Base-by-base conservation (phyloP, 148 eudicot species). In the Rhododendron ovatum region DNA sequence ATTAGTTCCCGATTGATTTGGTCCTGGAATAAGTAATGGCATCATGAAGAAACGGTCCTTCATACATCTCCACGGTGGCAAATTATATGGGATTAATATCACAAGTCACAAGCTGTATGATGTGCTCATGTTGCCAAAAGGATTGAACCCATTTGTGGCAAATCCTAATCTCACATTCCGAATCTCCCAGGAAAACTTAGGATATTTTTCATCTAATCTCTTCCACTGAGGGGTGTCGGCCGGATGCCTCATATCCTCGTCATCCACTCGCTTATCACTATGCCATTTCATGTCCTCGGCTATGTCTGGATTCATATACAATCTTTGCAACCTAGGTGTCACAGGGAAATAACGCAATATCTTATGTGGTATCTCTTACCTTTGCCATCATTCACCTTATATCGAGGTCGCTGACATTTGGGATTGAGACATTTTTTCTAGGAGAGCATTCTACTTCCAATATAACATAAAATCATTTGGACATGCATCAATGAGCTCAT, bases 61-160 rank as follows among this genome's bases (percentile, higher is more conserved):
- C 79, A 85, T 85, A 7, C 87, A 88, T 45, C 61, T 6, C 75
- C 84, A 75, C 28, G 86, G 90, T 13, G 86, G 87, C 24, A 86
- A 35, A 28, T 85, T 82, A 63, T 88, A 88, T n/a, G 48, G 80
- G 2, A 45, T 69, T 9, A 85, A 37, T 7, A 88, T 50, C 33
- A 85, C 73, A 15, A 45, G 90, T 86, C 89, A 88, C 75, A 85
- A 59, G 61, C 73, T 85, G 43, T 85, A 82, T 26, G 83, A 30
- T 10, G 30, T 11, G 43, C 78, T 82, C 48, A 69, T 35, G 48
- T 74, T 82, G 13, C 80, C 78, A 61, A 85, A 88, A 45, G 67
- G 67, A 61, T 61, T 61, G n/a, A 61, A 61, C 71, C 71, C 71
- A 65, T 65, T 30, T 22, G 71, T 65, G 30, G 71, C 71, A 5